Evolutionary conservation across 495 filamentous ascomycete species (phyloP).

Genomic region (Darksidea phi): DNA sequence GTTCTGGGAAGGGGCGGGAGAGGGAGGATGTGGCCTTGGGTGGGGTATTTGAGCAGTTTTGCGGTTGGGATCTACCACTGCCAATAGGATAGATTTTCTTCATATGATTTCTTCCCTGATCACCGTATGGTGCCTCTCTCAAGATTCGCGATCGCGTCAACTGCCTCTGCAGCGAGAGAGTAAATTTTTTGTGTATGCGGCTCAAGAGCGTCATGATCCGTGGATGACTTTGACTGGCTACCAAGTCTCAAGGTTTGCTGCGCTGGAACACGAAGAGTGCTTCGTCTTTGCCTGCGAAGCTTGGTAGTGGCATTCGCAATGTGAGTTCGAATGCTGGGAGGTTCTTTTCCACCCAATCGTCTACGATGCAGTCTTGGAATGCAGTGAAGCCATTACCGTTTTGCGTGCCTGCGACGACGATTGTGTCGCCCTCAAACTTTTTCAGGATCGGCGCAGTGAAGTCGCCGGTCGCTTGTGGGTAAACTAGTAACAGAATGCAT

Average conservation of each 20-base stretch:
- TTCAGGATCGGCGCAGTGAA: slow-evolving; percentile 56
- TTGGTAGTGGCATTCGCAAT: slow-evolving; percentile 44
- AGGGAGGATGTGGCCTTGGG: too few species aligned
- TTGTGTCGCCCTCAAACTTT: slow-evolving; percentile 56
- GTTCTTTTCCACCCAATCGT: slow-evolving; percentile 55
- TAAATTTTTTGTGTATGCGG: too few species aligned
- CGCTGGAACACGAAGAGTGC: slow-evolving; percentile 45
- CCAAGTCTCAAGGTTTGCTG: neutral
- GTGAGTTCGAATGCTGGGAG: slow-evolving; percentile 35
- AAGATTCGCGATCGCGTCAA: too few species aligned
- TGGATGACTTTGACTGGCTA: too few species aligned
- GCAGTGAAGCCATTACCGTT: slow-evolving; percentile 64
- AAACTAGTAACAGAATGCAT: slow-evolving; percentile 57
- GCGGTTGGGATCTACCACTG: too few species aligned
- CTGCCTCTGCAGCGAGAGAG: too few species aligned
- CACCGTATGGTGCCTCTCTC: too few species aligned
- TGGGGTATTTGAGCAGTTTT: too few species aligned
- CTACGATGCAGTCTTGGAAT: slow-evolving; percentile 54
- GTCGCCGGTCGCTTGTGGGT: slow-evolving; percentile 56
- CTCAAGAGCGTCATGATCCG: too few species aligned
- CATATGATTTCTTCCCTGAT: too few species aligned
- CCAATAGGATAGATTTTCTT: too few species aligned
- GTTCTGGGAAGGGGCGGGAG: too few species aligned
- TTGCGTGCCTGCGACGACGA: slow-evolving; percentile 64
- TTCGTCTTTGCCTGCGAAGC: slow-evolving; percentile 48